Evolutionary conservation across 495 filamentous ascomycete species (phyloP).

Genomic region (Aspergillus panamensis): DNA sequence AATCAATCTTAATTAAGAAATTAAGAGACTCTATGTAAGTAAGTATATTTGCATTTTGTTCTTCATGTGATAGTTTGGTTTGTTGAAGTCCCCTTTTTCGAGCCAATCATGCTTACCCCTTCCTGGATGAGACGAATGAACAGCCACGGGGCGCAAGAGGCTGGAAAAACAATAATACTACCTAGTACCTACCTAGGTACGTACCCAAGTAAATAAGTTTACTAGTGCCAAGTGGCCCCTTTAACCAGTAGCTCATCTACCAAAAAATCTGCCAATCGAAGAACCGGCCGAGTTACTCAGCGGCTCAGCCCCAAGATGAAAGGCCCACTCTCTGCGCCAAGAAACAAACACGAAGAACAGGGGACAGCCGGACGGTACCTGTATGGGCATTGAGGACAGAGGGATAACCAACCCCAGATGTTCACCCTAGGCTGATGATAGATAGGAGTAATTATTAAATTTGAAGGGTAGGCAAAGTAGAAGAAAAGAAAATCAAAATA

Average conservation of each 20-base stretch:
- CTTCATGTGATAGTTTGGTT: not conserved
- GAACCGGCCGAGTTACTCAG: conserved; percentile 4
- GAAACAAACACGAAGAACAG: conserved; percentile 5
- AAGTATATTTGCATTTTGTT: no score
- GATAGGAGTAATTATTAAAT: no score
- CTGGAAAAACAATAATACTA: not conserved
- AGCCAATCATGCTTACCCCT: conserved; percentile 15
- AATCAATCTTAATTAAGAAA: no score
- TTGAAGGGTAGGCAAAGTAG: no score
- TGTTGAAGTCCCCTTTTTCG: not conserved
- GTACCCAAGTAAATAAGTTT: no score
- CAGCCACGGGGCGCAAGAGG: conserved; percentile 3
- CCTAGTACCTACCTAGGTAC: no score
- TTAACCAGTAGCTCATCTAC: not conserved
- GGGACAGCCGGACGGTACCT: not conserved
- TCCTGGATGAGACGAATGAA: conserved; percentile 9
- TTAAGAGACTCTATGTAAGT: no score
- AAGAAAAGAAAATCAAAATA: not conserved
- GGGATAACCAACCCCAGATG: no score
- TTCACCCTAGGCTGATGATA: no score
- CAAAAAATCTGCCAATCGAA: not conserved
- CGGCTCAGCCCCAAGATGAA: conserved; percentile 10
- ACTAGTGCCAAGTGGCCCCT: not conserved
- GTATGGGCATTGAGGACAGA: no score
- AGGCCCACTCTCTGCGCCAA: conserved; percentile 1